Conservation (phyloP, 768 basidiomycete genomes). For the Psilocybe cyanescens region DNA sequence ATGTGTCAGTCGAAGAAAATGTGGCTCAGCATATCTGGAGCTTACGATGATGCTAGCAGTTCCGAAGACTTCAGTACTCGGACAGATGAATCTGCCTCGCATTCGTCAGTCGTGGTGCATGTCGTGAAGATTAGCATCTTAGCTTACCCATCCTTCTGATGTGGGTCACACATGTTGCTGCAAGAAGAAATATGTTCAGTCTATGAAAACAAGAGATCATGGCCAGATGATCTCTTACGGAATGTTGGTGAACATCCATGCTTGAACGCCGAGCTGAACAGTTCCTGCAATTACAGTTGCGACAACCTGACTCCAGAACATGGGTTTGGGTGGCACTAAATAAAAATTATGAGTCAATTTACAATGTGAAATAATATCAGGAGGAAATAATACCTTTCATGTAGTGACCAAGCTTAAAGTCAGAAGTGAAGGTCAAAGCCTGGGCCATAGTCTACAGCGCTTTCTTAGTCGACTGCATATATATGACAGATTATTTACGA, state of each 20-base stretch:
- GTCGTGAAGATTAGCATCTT: neutral
- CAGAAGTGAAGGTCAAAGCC: slow-evolving; percentile 59
- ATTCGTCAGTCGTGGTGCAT: neutral
- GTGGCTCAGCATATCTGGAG: slow-evolving; percentile 17
- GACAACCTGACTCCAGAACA: slow-evolving; percentile 60
- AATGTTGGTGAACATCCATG: slow-evolving; percentile 66
- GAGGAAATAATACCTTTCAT: slow-evolving; percentile 54
- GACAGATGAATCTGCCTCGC: slow-evolving; percentile 46
- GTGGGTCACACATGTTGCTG: slow-evolving; percentile 48
- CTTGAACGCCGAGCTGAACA: slow-evolving; percentile 67
- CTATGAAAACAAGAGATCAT: neutral
- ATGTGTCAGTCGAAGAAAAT: neutral
- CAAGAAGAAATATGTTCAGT: neutral
- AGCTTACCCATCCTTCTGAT: slow-evolving; percentile 45
- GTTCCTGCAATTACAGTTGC: slow-evolving; percentile 64
- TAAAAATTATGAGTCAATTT: neutral
- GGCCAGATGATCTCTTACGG: slow-evolving; percentile 10
- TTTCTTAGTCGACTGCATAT: neutral
- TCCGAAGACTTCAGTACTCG: slow-evolving; percentile 54
- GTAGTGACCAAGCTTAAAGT: slow-evolving; percentile 75
- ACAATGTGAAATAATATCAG: neutral
- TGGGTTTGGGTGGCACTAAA: slow-evolving; percentile 56
- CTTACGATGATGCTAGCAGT: slow-evolving; percentile 64
- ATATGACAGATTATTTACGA: slow-evolving; percentile 7
- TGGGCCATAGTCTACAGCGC: slow-evolving; percentile 51